Base-by-base conservation (phyloP, 805 yeast genomes). In the Candida alai region DNA sequence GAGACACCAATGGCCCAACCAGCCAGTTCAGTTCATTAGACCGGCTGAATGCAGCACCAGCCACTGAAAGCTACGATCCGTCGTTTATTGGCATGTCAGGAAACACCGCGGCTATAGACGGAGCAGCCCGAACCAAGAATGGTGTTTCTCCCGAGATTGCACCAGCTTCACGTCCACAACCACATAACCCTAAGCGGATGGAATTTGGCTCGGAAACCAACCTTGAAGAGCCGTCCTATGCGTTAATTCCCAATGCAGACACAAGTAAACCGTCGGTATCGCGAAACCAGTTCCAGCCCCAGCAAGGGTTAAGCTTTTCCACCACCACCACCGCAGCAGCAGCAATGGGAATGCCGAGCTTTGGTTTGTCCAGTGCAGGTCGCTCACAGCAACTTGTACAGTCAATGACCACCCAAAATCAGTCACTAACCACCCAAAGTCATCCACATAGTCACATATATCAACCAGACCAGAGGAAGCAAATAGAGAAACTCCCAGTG, bases 211-310 rank as follows among this genome's bases (percentile, higher is more conserved):
- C 32, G 10, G 14, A 25, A 29, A 20, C 7, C 10, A 28, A 4
- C 11, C 5, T 13, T 13, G 32, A 29, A 10, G 9, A 19, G 15
- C 17, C 15, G 4, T 11, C 17, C 9, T 29, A 19, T 12, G 17
- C 4, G 2, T 19, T 29, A 16, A 20, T 29, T n/a, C 12, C 17
- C 4, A 10, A 16, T n/a, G 17, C 23, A 3, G 17, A 9, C 13
- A 24, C 8, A 4, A 16, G 13, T 21, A 37, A 31, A 28, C 19
- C 26, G 22, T 24, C 14, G 12, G 26, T 37, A 5, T 29, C 47
- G 5, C 45, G 49, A 10, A 46, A 47, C 36, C 59, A 52, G 22
- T 55, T 54, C 40, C 47, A 47, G 19, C 58, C 57, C 3, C 55
- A 52, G 16, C 52, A 50, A 37, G 54, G 56, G 14, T 44, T 55